phyloP scores from a whole-genome alignment of 495 filamentous ascomycete species.

The Penicillium robsamsonii region DNA sequence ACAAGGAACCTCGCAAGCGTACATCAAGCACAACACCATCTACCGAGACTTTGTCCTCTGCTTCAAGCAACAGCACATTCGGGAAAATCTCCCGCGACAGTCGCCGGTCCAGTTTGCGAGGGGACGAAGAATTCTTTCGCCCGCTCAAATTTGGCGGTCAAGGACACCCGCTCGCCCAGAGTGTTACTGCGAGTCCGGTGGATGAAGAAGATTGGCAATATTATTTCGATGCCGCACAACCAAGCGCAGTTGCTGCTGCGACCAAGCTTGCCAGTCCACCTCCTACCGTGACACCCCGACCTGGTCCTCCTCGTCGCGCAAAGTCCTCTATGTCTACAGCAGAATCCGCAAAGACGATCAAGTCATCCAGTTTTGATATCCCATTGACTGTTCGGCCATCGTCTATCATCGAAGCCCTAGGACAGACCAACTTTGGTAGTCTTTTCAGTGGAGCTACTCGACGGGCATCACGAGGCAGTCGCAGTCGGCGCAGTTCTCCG shows the following conservation, averaged over 20 bases:
- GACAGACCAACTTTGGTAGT: conserved; percentile 49
- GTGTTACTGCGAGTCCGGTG: conserved; percentile 72
- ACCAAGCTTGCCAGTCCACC: conserved; percentile 34
- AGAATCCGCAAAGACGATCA: conserved; percentile 60
- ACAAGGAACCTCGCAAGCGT: conserved; percentile 51
- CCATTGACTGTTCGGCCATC: conserved; percentile 36
- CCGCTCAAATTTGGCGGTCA: conserved; percentile 44
- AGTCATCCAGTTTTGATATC: conserved; percentile 36
- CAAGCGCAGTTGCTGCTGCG: background rate
- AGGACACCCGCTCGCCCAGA: conserved; percentile 77
- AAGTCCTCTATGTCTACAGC: conserved; percentile 60
- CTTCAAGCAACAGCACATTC: conserved; percentile 31
- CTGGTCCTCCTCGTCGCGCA: conserved; percentile 48
- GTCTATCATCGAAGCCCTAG: conserved; percentile 47
- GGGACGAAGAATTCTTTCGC: conserved; percentile 58
- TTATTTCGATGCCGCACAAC: conserved; percentile 33
- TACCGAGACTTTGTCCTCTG: conserved; percentile 33
- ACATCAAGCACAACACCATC: conserved; percentile 36
- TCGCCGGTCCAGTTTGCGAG: conserved; percentile 67
- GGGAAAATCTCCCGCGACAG: conserved; percentile 40
- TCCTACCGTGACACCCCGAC: conserved; percentile 43
- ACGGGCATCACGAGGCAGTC: conserved; percentile 50
- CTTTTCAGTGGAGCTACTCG: conserved; percentile 58
- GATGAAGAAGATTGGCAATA: conserved; percentile 39
- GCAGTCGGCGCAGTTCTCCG: conserved; percentile 47